These are phyloP conservation scores for Agarophyton chilense DNA, from an alignment of 23 red algal genomes.

Conservation along the genomic window DNA sequence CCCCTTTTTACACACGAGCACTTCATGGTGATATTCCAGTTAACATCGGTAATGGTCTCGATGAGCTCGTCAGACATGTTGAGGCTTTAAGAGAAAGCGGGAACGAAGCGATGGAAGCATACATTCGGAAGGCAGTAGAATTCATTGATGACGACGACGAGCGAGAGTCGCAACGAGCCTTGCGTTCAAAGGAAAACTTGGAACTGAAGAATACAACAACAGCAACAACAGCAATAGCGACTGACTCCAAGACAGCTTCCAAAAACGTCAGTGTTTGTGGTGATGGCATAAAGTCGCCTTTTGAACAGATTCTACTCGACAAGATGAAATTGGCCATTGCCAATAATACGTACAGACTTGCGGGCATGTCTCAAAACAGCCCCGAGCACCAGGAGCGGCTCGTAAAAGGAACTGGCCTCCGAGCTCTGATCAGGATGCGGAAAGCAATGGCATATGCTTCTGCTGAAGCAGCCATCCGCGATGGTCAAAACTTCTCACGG, in stretches of 20 bases:
- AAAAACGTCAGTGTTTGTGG: background rate
- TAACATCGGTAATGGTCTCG: slow-evolving; percentile 69
- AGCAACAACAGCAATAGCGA: background rate
- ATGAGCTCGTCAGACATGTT: slow-evolving; percentile 87
- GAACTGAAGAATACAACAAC: background rate
- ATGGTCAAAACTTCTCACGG: slow-evolving; percentile 19
- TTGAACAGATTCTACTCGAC: slow-evolving; percentile 55
- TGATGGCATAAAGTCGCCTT: slow-evolving; percentile 13
- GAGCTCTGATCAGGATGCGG: slow-evolving; percentile 50
- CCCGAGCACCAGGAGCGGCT: slow-evolving; percentile 56
- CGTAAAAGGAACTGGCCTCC: slow-evolving; percentile 27
- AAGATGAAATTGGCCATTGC: slow-evolving; percentile 77
- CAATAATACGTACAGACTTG: slow-evolving; percentile 55
- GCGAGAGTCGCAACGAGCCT: background rate
- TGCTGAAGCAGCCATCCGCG: slow-evolving; percentile 28
- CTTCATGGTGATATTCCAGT: slow-evolving; percentile 80
- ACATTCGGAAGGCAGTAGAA: slow-evolving; percentile 55
- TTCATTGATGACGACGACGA: slow-evolving; percentile 36
- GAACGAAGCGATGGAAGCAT: slow-evolving; percentile 53
- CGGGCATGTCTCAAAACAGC: slow-evolving; percentile 50
- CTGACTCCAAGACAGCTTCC: background rate
- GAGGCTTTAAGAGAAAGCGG: slow-evolving; percentile 63
- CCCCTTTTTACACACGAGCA: slow-evolving; percentile 76
- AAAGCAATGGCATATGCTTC: slow-evolving; percentile 57
- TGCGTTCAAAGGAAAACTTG: background rate